A percentile compares a stretch with the other conserved stretches of the same genome.
Evolutionary conservation across 495 filamentous ascomycete genomes (phyloP).

Genomic region (Aspergillus incahuasiensis): DNA sequence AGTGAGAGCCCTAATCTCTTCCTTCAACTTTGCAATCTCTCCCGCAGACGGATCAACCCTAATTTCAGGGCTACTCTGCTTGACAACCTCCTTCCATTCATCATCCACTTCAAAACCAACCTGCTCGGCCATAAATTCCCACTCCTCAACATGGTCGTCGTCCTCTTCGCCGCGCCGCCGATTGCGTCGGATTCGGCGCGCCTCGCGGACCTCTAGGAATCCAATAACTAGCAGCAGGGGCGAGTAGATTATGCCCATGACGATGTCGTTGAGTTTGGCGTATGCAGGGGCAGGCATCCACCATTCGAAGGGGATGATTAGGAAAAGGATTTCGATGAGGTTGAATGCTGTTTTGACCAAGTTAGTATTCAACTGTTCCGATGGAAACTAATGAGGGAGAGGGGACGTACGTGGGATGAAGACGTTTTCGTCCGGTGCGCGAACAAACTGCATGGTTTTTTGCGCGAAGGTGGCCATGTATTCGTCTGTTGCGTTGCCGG

Average conservation of each 20-base stretch:
- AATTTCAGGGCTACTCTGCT: slow-evolving; percentile 69
- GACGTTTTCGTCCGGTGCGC: slow-evolving; percentile 95
- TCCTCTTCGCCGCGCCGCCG: slow-evolving; percentile 79
- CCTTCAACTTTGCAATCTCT: slow-evolving; percentile 63
- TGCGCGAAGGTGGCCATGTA: slow-evolving; percentile 86
- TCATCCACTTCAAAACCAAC: slow-evolving; percentile 77
- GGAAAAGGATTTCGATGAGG: slow-evolving; percentile 76
- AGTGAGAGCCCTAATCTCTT: slow-evolving; percentile 66
- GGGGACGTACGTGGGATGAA: slow-evolving; percentile 69
- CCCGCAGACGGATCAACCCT: slow-evolving; percentile 62
- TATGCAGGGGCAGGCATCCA: slow-evolving; percentile 71
- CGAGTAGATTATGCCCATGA: slow-evolving; percentile 84
- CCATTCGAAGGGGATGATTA: slow-evolving; percentile 89
- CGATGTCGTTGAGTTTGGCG: slow-evolving; percentile 72
- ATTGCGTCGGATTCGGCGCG: slow-evolving; percentile 63
- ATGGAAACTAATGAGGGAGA: not conserved
- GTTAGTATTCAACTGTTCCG: too few species aligned
- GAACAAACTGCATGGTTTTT: slow-evolving; percentile 93
- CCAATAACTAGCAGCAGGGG: slow-evolving; percentile 80
- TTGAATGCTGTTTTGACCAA: slow-evolving; percentile 61
- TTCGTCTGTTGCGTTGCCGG: slow-evolving; percentile 89
- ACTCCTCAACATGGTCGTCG: slow-evolving; percentile 83
- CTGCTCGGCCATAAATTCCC: slow-evolving; percentile 74
- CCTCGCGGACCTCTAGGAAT: slow-evolving; percentile 65
- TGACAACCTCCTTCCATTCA: slow-evolving; percentile 74